Conservation (phyloP, 1,139 yeast species). For the Yamadazyma aaseri region DNA sequence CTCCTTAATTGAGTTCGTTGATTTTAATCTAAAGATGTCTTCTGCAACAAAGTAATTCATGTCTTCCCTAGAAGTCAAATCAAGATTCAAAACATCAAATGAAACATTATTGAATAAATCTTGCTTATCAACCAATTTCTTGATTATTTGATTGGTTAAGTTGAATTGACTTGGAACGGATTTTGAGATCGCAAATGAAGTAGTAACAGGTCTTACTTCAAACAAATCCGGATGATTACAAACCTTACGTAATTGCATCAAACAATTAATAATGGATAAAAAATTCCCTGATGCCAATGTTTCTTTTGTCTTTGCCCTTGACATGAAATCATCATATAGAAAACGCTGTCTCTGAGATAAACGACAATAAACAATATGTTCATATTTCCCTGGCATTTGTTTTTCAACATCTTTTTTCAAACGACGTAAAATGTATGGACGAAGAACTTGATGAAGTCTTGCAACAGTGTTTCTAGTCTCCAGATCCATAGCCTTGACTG, state of each 20-base stretch:
- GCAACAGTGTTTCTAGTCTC: conserved; percentile 86
- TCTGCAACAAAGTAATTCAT: conserved; percentile 49
- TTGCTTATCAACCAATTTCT: conserved; percentile 32
- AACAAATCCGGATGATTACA: conserved; percentile 97
- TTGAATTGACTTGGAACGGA: conserved; percentile 58
- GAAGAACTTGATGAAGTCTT: conserved; percentile 85
- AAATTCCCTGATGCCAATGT: conserved; percentile 94
- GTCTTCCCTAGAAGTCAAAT: conserved; percentile 49
- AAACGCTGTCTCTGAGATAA: conserved; percentile 89
- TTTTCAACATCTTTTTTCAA: conserved; percentile 95
- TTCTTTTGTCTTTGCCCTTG: conserved; percentile 91
- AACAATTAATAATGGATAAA: conserved; percentile 89
- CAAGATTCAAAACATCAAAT: conserved; percentile 59
- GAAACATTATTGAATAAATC: conserved; percentile 34
- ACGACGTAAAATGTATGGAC: conserved; percentile 90
- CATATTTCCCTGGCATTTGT: conserved; percentile 98
- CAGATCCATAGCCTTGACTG: conserved; percentile 42
- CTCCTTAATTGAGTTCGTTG: conserved; percentile 42
- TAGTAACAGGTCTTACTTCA: conserved; percentile 92
- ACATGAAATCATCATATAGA: conserved; percentile 95
- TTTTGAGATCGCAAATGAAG: conserved; percentile 75
- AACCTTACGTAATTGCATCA: conserved; percentile 96
- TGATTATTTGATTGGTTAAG: conserved; percentile 42
- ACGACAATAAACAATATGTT: conserved; percentile 90
- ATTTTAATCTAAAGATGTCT: conserved; percentile 45